Base-by-base conservation (phyloP, 2,329 filamentous ascomycete species). In the Ascosphaera pollenicola region DNA sequence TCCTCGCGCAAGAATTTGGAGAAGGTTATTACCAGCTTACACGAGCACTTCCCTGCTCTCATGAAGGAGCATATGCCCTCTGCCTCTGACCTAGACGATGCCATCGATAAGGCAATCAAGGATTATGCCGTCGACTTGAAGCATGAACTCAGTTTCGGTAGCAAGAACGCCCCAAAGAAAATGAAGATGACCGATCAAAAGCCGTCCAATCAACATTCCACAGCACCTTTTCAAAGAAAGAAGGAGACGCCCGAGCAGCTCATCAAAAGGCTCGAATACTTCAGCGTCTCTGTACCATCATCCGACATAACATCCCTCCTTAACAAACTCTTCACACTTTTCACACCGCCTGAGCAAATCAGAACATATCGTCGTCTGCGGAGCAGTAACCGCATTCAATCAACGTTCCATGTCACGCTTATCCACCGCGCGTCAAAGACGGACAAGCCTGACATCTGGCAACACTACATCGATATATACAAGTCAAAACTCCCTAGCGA, bases 361-460 rank as follows among this genome's bases (percentile, higher is more conserved):
- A 65, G 62, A 17, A 75, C 93, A 51, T 98, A 80, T 62, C 70
- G 69, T 48, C 71, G 81, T 41, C 68, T 98, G 26, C 70, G 78
- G 54, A 68, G 78, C 47, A 69, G 66, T 2, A 69, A 76, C 16
- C 79, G 89, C 40, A 60, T 95, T 4, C 87, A 95, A 56, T 53
- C 68, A n/a, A 68, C 75, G 32, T 98, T 95, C 55, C 89, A 98
- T 54, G 81, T 98, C 42, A 98, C 89, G 0, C 69, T 98, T 31
- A 83, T 94, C 55, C 89, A 98, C 57, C 75, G 77, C 36, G 73
- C 76, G 8, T 64, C 62, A 2, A 62, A 71, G 8, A 63, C 64
- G 32, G 59, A 75, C 21, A 58, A 75, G 45, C 68, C 75, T 0
- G 69, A 76, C 7, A 63, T 87, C 40, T 98, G 89, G 89, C 60